Conservation (phyloP, 2,329 filamentous ascomycete species). For the Calonectria pseudoreteaudii region DNA sequence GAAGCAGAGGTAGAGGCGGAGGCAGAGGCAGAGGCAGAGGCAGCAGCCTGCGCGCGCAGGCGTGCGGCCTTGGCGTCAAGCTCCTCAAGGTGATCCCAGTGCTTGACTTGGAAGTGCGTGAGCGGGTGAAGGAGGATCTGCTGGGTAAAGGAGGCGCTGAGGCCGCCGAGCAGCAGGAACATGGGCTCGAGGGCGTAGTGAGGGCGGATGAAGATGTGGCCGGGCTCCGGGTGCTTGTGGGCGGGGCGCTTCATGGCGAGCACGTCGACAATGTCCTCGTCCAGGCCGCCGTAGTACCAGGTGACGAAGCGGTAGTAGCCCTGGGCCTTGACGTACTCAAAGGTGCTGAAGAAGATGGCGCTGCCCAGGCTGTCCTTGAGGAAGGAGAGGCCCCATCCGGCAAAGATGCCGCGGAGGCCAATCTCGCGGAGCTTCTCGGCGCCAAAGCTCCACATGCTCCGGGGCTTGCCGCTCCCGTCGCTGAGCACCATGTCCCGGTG, state of each 20-base stretch:
- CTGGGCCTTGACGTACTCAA: conserved; percentile 82
- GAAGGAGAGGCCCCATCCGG: conserved; percentile 77
- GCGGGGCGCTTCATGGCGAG: conserved; percentile 60
- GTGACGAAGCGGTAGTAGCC: conserved; percentile 77
- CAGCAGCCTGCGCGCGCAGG: conserved; percentile 50
- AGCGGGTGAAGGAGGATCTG: conserved; percentile 79
- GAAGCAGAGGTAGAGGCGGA: background rate
- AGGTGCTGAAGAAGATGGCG: conserved; percentile 79
- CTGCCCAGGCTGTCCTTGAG: conserved; percentile 77
- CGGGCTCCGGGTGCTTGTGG: conserved; percentile 36
- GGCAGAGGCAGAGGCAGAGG: conserved; percentile 4
- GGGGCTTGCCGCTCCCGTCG: conserved; percentile 56
- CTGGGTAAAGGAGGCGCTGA: conserved; percentile 75
- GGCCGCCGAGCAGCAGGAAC: conserved; percentile 77
- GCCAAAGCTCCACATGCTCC: conserved; percentile 80
- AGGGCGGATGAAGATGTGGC: conserved; percentile 70
- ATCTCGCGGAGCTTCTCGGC: conserved; percentile 75
- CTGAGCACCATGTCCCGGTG: conserved; percentile 60
- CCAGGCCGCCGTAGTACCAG: conserved; percentile 74
- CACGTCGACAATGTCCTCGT: conserved; percentile 62
- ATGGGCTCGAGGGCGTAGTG: conserved; percentile 81
- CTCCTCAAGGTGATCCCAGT: conserved; percentile 79
- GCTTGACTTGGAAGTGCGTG: conserved; percentile 76
- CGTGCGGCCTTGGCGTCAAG: conserved; percentile 71
- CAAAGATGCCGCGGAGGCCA: conserved; percentile 77